Percentiles rank a stretch among this genome's conserved stretches.
These are phyloP conservation scores for Phytophthora sansomeana DNA, from an alignment of 352 stramenopile species.

Conservation along the genomic window DNA sequence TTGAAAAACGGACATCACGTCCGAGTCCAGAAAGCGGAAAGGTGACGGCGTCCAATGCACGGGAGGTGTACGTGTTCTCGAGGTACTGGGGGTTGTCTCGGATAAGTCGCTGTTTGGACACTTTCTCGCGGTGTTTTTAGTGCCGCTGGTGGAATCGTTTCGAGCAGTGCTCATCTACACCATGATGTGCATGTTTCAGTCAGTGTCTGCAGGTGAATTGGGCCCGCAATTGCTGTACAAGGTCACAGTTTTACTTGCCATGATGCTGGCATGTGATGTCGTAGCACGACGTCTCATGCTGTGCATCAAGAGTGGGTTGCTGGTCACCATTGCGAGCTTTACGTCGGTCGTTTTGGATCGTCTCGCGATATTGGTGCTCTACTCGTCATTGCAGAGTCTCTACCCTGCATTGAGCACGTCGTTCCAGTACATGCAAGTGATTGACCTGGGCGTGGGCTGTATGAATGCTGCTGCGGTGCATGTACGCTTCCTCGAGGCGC, in stretches of 20 bases:
- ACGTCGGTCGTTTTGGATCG: conserved; percentile 78
- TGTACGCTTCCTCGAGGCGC: conserved; percentile 64
- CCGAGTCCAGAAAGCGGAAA: conserved; percentile 41
- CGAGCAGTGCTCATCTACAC: conserved; percentile 74
- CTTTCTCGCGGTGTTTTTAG: conserved; percentile 66
- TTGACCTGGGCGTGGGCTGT: conserved; percentile 65
- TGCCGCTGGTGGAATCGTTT: conserved; percentile 71
- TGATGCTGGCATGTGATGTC: conserved; percentile 70
- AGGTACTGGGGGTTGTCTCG: conserved; percentile 87
- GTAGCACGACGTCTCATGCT: conserved; percentile 63
- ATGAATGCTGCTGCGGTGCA: conserved; percentile 65
- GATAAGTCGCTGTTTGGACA: conserved; percentile 76
- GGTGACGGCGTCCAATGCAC: conserved; percentile 20
- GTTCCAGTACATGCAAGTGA: conserved; percentile 58
- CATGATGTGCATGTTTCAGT: conserved; percentile 65
- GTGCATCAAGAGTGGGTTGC: conserved; percentile 77
- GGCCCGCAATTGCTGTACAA: conserved; percentile 47
- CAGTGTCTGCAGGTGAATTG: conserved; percentile 16
- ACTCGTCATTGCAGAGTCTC: conserved; percentile 60
- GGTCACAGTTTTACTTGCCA: conserved; percentile 47
- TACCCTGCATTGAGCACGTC: conserved; percentile 52
- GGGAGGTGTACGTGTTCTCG: conserved; percentile 83
- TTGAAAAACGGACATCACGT: conserved; percentile 33
- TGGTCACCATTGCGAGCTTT: conserved; percentile 77
- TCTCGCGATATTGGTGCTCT: conserved; percentile 61